Evolutionary conservation across 139 green algal species (phyloP).

Genomic region (Closterium sp.): DNA sequence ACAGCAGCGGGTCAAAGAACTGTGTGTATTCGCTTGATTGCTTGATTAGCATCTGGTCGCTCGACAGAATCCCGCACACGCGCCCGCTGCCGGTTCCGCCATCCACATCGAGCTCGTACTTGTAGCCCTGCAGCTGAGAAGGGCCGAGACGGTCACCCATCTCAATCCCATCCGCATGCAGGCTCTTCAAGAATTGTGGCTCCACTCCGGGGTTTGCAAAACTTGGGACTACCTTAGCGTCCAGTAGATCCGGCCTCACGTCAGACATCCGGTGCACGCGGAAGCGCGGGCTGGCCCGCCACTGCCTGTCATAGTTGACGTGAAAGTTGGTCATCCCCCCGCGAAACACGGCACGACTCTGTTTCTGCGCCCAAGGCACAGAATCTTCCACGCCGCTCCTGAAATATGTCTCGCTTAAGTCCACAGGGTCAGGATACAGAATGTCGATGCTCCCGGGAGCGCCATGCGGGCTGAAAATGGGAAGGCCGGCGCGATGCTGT

Average conservation of each 20-base stretch:
- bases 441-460: too few relatives aligned
- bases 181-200: too few relatives aligned
- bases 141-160: not conserved
- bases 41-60: conserved; percentile 21
- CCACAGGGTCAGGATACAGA: too few relatives aligned
- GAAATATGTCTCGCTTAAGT: too few relatives aligned
- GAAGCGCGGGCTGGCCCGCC: conserved; percentile 23
- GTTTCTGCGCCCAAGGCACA: conserved; percentile 28
- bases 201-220: too few relatives aligned
- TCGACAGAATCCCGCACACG: conserved; percentile 22
- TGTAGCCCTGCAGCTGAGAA: not conserved
- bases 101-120: conserved; percentile 36
- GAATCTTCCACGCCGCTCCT: too few relatives aligned
- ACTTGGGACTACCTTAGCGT: not conserved
- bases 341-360: conserved; percentile 12
- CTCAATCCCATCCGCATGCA: conserved; percentile 11
- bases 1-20: conserved; percentile 27
- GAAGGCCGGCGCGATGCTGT: too few relatives aligned
- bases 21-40: not conserved
- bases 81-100: conserved; percentile 11
- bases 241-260: not conserved
- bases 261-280: conserved; percentile 23
- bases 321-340: conserved; percentile 29
- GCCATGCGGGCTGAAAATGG: too few relatives aligned
- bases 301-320: conserved; percentile 7